Conservation (phyloP, 306 rosid species). For the Trichosanthes truncata region DNA sequence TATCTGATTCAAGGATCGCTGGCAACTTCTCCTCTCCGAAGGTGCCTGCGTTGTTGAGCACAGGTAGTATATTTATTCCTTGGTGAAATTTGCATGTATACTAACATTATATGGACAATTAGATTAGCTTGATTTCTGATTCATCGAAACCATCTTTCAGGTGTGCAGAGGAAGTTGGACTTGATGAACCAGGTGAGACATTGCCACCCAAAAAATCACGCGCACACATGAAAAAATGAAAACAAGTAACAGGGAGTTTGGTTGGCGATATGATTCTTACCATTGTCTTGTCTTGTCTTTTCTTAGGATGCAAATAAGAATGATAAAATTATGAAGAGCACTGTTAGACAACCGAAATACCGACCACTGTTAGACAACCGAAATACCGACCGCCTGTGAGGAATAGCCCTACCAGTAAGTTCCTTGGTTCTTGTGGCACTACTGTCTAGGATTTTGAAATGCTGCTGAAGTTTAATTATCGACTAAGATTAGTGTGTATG, state of each 20-base stretch:
- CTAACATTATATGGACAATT: neutral
- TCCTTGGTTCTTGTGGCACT: neutral
- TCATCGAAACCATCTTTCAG: constrained; percentile 24
- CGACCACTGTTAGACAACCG: constrained; percentile 46
- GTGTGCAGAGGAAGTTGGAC: constrained; percentile 93
- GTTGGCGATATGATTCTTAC: neutral
- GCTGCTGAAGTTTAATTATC: neutral
- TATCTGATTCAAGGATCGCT: constrained; percentile 44
- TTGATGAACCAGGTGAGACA: constrained; percentile 54
- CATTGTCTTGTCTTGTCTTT: neutral
- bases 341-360: constrained; percentile 43
- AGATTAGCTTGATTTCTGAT: neutral
- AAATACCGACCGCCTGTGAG: constrained; percentile 68
- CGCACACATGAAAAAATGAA: no score
- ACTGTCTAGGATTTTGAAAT: neutral
- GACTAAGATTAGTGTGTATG: neutral
- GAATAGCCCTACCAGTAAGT: constrained; percentile 55
- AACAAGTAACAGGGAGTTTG: neutral
- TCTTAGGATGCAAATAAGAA: constrained; percentile 48
- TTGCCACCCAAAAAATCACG: neutral
- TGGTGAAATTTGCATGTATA: neutral
- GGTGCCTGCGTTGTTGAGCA: constrained; percentile 39
- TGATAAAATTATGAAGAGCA: constrained; percentile 41
- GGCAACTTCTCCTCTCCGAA: constrained; percentile 49
- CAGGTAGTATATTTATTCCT: constrained; percentile 33